Base-by-base conservation (phyloP, 2,329 filamentous ascomycete genomes). In the Diaporthe caulivora region DNA sequence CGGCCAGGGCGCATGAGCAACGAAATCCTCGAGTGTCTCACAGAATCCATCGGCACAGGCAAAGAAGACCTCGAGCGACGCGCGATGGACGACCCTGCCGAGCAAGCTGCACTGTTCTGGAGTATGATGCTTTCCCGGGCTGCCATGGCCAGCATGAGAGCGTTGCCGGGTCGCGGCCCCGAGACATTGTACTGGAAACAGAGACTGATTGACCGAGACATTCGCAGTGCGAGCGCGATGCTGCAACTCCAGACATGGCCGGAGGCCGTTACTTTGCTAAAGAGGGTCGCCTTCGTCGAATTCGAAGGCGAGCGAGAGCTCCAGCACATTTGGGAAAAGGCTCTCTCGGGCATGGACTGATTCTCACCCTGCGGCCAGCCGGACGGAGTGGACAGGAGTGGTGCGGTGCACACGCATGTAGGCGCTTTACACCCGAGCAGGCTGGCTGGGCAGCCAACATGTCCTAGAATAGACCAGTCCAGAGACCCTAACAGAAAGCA, bases 1-100 rank as follows among this genome's bases (percentile, higher is more conserved):
- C 84, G 84, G 51, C 81, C 84, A 70, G 81, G 79, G 49, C 79
- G 80, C 42, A 81, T 86, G 47, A 71, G 70, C 51, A 84, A 86
- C 74, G 82, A 83, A 34, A 84, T 85, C 71, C 80, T 86, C 44
- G 26, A 44, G 13, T 67, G 62, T 51, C 62, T 67, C 47, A 21
- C 40, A 9, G 62, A 67, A 31, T 53, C 47, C 3, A n/a, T 67
- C 31, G 15, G 62, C 29, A 53, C 31, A 53, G 62, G 21, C 15
- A 40, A 10, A 2, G 26, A 67, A 21, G 47, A 47, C 2, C 26
- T 67, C 4, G 31, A 53, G 26, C 44, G 47, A 65, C 31, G 29
- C n/a, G 47, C 47, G 31, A 29, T 26, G 17, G 18, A 51, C n/a
- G 62, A 67, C 31, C 51, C 34, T 37, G 44, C 31, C 47, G 47